phyloP scores from a whole-genome alignment of 2,329 filamentous ascomycete genomes.

The Zymoseptoria ardabiliae region DNA sequence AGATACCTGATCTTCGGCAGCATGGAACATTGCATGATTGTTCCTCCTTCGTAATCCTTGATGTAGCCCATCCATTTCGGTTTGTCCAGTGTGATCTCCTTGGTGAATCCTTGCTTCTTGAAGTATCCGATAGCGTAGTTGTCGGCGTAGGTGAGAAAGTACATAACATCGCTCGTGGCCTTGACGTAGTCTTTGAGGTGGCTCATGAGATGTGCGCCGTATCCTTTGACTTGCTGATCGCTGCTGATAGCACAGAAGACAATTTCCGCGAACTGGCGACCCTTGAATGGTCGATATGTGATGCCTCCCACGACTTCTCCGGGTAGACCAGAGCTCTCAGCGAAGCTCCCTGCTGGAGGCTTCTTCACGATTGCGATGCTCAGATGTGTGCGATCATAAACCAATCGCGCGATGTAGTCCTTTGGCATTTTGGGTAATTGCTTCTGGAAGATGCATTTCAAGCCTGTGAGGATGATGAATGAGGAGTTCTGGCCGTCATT shows the following conservation, averaged over 20 bases:
- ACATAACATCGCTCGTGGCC: constrained; percentile 92
- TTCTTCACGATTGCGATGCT: constrained; percentile 98
- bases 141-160: constrained; percentile 96
- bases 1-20: constrained; percentile 90
- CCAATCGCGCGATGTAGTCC: constrained; percentile 93
- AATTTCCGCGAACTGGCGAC: constrained; percentile 90
- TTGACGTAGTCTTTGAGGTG: constrained; percentile 98
- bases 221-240: constrained; percentile 97
- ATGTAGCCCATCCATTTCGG: constrained; percentile 99
- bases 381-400: constrained; percentile 93
- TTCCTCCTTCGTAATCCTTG: constrained; percentile 98
- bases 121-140: constrained; percentile 99
- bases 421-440: constrained; percentile 99
- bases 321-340: constrained; percentile 23
- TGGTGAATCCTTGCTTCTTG: constrained; percentile 98
- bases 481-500: constrained; percentile 85
- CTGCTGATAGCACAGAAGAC: constrained; percentile 97
- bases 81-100: constrained; percentile 88
- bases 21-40: constrained; percentile 99
- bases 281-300: constrained; percentile 90
- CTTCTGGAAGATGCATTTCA: constrained; percentile 98
- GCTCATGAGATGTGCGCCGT: constrained; percentile 95
- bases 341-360: constrained; percentile 48
- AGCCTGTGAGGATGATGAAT: constrained; percentile 85
- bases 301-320: constrained; percentile 62